Evolutionary conservation across 2,329 filamentous ascomycete species (phyloP), one percentile per base, ranked within the genome.

Genomic region (Microdochium bolleyi): DNA sequence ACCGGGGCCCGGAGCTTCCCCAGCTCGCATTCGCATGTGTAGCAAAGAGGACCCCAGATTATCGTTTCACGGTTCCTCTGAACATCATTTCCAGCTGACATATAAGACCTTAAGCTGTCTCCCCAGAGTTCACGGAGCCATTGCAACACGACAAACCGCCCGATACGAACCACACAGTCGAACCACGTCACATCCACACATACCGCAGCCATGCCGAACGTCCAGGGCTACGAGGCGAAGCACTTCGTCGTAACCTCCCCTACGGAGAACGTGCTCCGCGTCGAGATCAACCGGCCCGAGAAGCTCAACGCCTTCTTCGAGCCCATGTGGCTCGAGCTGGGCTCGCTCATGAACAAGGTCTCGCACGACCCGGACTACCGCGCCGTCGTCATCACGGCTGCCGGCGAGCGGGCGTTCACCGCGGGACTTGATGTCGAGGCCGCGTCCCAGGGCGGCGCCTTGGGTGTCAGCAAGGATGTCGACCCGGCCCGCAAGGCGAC

Each of bases 231-330:
- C 38, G 58, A 60, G 34, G 85, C 82, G 71, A 73, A 85, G 60
- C 76, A 88, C 75, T 91, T 90, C 78, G 82, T 84, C 58, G 76
- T 95, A 60, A 83, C 80, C n/a, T 84, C 83, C 44, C 89, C 91
- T 0, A 64, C 73, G 37, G 78, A 85, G 63, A 84, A 84, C 73
- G 85, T 96, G 49, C 88, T 85, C n/a, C 89, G 95, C 67, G 87
- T 97, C 54, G 87, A 96, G 71, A 95, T 95, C 72, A 92, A 95
- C 74, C 82, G 92, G 1, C 83, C 92, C 1, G 70, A 82, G 59
- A 96, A 95, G 74, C 75, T 96, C 67, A 97, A 97, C 69, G 84
- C 92, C 58, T 96, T 96, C 69, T 79, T 83, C 59, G 84, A 89
- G 67, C 73, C 82, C 52, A 92, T 96, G 84, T 96, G 92, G 90